Evolutionary conservation across 345 rosid genomes (phyloP).

Genomic region (Corchorus capsularis): DNA sequence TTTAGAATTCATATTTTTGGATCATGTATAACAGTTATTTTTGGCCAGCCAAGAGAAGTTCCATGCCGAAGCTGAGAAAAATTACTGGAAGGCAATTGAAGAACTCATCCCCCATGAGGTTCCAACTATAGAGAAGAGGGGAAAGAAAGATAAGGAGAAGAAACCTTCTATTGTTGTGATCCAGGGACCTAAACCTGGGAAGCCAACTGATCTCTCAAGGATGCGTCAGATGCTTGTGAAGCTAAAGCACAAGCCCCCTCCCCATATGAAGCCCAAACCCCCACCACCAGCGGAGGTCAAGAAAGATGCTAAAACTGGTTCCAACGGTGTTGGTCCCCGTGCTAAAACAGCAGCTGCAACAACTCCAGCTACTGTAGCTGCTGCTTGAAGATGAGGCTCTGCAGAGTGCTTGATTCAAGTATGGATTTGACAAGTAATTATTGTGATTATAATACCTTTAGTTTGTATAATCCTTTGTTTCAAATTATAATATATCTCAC

Average conservation of each 20-base stretch:
- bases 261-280: constrained; percentile 47
- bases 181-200: constrained; percentile 92
- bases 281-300: background rate
- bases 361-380: background rate
- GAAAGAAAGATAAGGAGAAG: constrained; percentile 64
- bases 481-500: too few relatives aligned
- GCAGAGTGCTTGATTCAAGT: background rate
- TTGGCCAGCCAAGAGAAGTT: constrained; percentile 68
- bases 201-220: constrained; percentile 78
- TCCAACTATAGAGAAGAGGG: constrained; percentile 67
- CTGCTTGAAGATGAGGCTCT: constrained; percentile 4
- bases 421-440: background rate
- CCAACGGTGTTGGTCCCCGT: background rate
- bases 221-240: constrained; percentile 78
- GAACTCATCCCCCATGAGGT: constrained; percentile 80
- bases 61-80: constrained; percentile 69
- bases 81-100: constrained; percentile 71
- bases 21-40: constrained; percentile 45
- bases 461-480: background rate
- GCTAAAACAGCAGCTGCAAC: background rate
- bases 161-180: constrained; percentile 59
- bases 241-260: constrained; percentile 78
- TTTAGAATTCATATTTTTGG: background rate
- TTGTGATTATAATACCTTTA: background rate
- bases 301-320: constrained; percentile 6